Conservation (phyloP, 768 basidiomycete species). For the Pholiota molesta region DNA sequence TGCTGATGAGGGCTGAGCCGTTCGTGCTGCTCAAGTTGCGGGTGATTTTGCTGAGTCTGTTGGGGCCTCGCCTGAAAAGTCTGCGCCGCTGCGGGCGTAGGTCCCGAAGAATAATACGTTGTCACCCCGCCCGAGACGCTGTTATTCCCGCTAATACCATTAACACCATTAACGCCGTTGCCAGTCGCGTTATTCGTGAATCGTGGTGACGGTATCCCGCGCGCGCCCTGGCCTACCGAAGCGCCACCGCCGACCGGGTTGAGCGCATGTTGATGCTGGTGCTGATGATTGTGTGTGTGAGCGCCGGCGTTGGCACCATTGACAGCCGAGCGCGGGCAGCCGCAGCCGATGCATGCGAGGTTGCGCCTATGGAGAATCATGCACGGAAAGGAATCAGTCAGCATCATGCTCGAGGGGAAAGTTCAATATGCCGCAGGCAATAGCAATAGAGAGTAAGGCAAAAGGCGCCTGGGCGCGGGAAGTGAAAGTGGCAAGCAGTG, state of each 20-base stretch:
- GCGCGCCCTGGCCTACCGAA: conserved; percentile 2
- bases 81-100: conserved; percentile 22
- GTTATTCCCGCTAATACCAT: not conserved
- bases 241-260: not conserved
- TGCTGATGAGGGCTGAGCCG: conserved; percentile 9
- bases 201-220: conserved; percentile 24
- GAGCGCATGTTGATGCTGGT: conserved; percentile 1
- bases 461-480: not conserved
- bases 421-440: too few species aligned
- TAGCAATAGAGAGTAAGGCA: not conserved
- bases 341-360: conserved; percentile 76
- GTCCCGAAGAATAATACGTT: conserved; percentile 30
- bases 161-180: not conserved
- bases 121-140: not conserved
- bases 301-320: conserved; percentile 13
- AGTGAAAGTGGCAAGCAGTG: conserved; percentile 6
- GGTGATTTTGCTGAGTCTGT: conserved; percentile 19
- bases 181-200: conserved; percentile 11
- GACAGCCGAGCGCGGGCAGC: conserved; percentile 53
- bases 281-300: conserved; percentile 12
- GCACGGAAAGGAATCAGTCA: conserved; percentile 52
- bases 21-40: conserved; percentile 2
- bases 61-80: conserved; percentile 1
- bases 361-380: conserved; percentile 70
- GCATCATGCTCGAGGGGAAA: conserved; percentile 28